Percentiles rank a stretch among this genome's conserved stretches.
Conservation (phyloP, 179 eudicot genomes). For the Camellia oleifera region DNA sequence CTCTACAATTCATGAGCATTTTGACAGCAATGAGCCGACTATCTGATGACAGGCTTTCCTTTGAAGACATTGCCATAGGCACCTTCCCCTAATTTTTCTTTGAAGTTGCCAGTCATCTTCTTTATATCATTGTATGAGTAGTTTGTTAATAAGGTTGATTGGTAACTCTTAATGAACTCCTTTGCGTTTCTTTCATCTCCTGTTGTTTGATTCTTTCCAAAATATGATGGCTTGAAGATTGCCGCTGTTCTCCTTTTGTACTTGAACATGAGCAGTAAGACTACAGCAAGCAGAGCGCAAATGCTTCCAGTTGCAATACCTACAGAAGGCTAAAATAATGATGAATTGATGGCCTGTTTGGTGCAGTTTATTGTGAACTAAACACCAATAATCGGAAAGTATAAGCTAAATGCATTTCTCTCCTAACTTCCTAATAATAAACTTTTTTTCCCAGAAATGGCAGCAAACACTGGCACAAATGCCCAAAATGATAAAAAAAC, state of each 20-base stretch:
- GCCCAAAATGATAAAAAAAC: too few relatives aligned
- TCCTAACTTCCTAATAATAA: too few relatives aligned
- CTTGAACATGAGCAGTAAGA: conserved; percentile 11
- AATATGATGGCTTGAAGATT: background rate
- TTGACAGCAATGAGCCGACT: conserved; percentile 21
- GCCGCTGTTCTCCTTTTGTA: background rate
- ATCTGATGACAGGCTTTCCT: conserved; percentile 7
- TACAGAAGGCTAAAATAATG: background rate
- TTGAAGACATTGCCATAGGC: conserved; percentile 20
- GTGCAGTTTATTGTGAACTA: too few relatives aligned
- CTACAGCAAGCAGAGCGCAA: conserved; percentile 2
- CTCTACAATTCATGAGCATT: conserved; percentile 17
- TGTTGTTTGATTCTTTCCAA: background rate
- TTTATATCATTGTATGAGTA: conserved; percentile 17
- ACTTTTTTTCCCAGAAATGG: too few relatives aligned
- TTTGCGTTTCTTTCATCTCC: conserved; percentile 8
- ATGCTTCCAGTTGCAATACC: conserved; percentile 14
- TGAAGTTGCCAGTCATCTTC: conserved; percentile 20
- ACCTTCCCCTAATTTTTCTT: conserved; percentile 18
- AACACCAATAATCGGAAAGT: too few relatives aligned
- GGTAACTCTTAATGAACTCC: conserved; percentile 20
- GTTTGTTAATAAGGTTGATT: conserved; percentile 16
- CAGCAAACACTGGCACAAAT: too few relatives aligned
- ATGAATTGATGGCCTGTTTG: too few relatives aligned
- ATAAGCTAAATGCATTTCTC: too few relatives aligned